phyloP scores from a whole-genome alignment of 2,329 filamentous ascomycete species.

The Coniochaeta pulveracea region DNA sequence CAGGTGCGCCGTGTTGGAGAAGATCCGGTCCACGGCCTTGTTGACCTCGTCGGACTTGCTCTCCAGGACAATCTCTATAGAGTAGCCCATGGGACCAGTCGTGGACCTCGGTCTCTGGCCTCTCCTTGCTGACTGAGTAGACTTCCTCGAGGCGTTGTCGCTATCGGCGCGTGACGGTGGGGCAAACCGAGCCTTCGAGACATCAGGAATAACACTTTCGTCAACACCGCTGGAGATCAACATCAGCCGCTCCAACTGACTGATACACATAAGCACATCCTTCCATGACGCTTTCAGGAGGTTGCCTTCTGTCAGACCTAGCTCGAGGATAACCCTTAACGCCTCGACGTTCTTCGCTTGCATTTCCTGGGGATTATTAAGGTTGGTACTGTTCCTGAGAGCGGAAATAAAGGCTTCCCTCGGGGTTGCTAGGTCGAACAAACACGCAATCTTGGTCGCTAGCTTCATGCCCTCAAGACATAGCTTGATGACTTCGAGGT shows the following conservation, averaged over 20 bases:
- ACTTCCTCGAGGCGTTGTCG: slow-evolving; percentile 51
- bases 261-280: slow-evolving; percentile 89
- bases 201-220: slow-evolving; percentile 83
- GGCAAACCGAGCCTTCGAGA: slow-evolving; percentile 69
- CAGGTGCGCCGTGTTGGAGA: slow-evolving; percentile 89
- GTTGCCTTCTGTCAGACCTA: slow-evolving; percentile 89
- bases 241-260: slow-evolving; percentile 89
- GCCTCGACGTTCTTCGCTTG: slow-evolving; percentile 94
- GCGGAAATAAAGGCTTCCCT: slow-evolving; percentile 91
- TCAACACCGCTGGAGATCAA: slow-evolving; percentile 91
- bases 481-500: slow-evolving; percentile 80
- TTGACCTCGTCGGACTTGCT: slow-evolving; percentile 89
- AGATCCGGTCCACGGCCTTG: slow-evolving; percentile 87
- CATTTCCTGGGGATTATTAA: slow-evolving; percentile 93
- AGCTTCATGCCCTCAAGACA: slow-evolving; percentile 95
- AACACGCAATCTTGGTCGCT: slow-evolving; percentile 82
- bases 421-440: slow-evolving; percentile 89
- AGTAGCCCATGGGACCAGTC: slow-evolving; percentile 53
- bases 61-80: slow-evolving; percentile 76
- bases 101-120: slow-evolving; percentile 37
- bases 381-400: slow-evolving; percentile 84
- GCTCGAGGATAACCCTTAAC: slow-evolving; percentile 79
- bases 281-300: slow-evolving; percentile 85
- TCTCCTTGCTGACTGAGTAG: slow-evolving; percentile 45
- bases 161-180: slow-evolving; percentile 44